Evolutionary conservation across 2,329 filamentous ascomycete genomes (phyloP).

Genomic region (Xylariaceae sp.): DNA sequence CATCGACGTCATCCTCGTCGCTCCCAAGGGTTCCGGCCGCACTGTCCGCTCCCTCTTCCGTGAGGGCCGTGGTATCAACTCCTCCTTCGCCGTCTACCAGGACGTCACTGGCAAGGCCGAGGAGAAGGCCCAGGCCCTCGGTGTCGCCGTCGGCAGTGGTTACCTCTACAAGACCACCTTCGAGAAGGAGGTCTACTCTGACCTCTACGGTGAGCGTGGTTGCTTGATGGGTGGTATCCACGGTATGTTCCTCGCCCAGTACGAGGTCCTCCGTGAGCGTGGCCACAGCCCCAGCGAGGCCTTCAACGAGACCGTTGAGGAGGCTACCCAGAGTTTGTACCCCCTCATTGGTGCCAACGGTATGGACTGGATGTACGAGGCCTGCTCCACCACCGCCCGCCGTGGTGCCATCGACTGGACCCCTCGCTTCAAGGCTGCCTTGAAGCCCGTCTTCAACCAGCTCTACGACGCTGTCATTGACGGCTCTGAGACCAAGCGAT

Average conservation of each 20-base stretch:
- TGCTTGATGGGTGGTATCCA: slow-evolving; percentile 99
- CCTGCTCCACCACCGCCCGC: slow-evolving; percentile 97
- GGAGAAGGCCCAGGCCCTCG: slow-evolving; percentile 95
- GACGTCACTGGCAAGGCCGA: slow-evolving; percentile 96
- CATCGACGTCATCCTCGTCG: slow-evolving; percentile 98
- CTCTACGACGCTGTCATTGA: slow-evolving; percentile 91
- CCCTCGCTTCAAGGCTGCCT: slow-evolving; percentile 90
- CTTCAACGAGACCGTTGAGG: slow-evolving; percentile 99
- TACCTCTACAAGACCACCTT: slow-evolving; percentile 99
- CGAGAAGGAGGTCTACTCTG: slow-evolving; percentile 99
- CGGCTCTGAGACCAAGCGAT: slow-evolving; percentile 91
- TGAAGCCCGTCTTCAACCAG: slow-evolving; percentile 98
- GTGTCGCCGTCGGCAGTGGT: slow-evolving; percentile 92
- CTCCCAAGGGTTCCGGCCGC: slow-evolving; percentile 97
- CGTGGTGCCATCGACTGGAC: slow-evolving; percentile 99
- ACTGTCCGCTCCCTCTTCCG: slow-evolving; percentile 98
- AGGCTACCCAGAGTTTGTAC: slow-evolving; percentile 97
- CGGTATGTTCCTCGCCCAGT: slow-evolving; percentile 99
- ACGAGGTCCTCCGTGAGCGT: slow-evolving; percentile 98
- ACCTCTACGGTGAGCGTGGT: slow-evolving; percentile 98
- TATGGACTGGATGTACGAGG: slow-evolving; percentile 99
- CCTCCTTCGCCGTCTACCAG: slow-evolving; percentile 96
- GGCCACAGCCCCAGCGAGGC: slow-evolving; percentile 97
- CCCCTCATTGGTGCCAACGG: slow-evolving; percentile 94
- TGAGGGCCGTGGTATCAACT: slow-evolving; percentile 99